These are phyloP conservation scores for Grifola frondosa DNA, from an alignment of 1,284 basidiomycete genomes.

Conservation along the genomic window DNA sequence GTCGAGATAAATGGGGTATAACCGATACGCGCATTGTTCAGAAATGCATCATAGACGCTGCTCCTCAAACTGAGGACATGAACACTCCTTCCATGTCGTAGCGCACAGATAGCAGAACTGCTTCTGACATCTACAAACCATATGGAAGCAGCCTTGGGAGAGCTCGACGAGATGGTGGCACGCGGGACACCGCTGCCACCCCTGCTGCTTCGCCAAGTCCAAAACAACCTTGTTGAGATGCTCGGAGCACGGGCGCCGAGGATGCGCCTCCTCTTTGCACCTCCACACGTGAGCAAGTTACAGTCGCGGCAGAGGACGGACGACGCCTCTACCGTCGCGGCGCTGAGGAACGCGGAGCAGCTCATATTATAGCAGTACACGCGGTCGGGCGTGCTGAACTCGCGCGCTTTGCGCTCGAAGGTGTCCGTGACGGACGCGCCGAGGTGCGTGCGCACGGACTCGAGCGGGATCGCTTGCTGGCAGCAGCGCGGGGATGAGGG, in stretches of 20 bases:
- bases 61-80: conserved; percentile 17
- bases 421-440: neutral
- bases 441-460: conserved; percentile 9
- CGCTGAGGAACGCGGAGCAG: conserved; percentile 18
- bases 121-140: conserved; percentile 20
- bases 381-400: conserved; percentile 15
- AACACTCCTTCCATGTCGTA: conserved; percentile 21
- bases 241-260: conserved; percentile 6
- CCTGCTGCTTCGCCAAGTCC: conserved; percentile 12
- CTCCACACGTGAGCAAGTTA: conserved; percentile 8
- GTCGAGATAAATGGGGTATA: too few relatives aligned
- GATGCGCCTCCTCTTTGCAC: conserved; percentile 20
- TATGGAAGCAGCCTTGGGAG: conserved; percentile 22
- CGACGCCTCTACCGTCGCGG: conserved; percentile 2
- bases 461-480: conserved; percentile 10
- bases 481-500: conserved; percentile 24
- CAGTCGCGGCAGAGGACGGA: conserved; percentile 8
- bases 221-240: conserved; percentile 9
- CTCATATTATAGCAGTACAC: conserved; percentile 18
- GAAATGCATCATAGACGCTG: neutral
- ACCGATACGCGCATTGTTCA: neutral
- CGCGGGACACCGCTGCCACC: conserved; percentile 22
- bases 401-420: conserved; percentile 7
- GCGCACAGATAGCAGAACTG: conserved; percentile 27
- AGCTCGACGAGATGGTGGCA: conserved; percentile 24